Conservation (phyloP, 2,329 filamentous ascomycete genomes). For the Colletotrichum liaoningense region DNA sequence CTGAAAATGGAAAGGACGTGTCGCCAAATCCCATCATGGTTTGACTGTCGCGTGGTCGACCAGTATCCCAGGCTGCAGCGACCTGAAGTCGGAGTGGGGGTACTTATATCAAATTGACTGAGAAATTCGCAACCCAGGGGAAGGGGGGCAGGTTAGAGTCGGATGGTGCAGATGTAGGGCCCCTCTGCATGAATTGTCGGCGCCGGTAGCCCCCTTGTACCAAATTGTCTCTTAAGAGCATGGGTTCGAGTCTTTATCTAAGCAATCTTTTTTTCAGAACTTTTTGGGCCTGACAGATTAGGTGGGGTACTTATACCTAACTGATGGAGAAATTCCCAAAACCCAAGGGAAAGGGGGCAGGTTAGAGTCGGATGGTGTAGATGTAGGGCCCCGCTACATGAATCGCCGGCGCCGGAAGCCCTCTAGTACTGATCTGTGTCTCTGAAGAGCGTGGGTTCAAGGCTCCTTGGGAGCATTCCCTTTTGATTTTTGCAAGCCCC, state of each 20-base stretch:
- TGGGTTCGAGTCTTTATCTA: background rate
- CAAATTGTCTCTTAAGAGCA: background rate
- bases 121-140: background rate
- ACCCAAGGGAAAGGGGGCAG: background rate
- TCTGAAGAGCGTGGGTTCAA: background rate
- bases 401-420: background rate
- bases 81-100: background rate
- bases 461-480: background rate
- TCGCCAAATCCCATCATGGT: too few relatives aligned
- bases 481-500: too few relatives aligned
- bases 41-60: background rate
- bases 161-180: background rate
- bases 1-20: too few relatives aligned
- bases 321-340: background rate
- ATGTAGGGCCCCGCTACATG: background rate
- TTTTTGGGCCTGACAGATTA: too few relatives aligned
- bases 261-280: background rate
- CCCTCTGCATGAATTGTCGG: background rate
- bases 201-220: background rate
- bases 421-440: background rate
- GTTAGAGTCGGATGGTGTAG: background rate
- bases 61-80: background rate
- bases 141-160: background rate
- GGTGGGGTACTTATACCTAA: background rate
- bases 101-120: background rate